Evolutionary conservation across 2,329 filamentous ascomycete species (phyloP).

Genomic region (Byssoonygena ceratinophila): DNA sequence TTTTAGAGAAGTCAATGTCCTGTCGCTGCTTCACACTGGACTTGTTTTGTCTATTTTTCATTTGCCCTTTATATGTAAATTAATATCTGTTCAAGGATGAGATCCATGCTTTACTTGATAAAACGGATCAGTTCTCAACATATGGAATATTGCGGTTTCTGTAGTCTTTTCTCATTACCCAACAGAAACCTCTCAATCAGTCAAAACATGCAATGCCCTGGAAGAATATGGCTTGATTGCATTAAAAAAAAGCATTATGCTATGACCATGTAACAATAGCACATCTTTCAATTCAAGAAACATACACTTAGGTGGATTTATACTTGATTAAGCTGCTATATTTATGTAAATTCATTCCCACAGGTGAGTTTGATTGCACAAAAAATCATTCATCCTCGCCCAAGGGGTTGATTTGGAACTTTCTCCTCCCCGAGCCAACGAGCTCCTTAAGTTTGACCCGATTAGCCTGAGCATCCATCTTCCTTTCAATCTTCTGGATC

Average conservation of each 20-base stretch:
- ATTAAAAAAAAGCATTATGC: too few species aligned
- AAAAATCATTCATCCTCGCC: constrained; percentile 43
- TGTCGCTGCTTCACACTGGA: background rate
- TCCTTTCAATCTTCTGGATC: constrained; percentile 93
- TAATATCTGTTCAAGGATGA: background rate
- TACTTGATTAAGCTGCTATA: too few species aligned
- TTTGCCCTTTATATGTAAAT: constrained; percentile 6
- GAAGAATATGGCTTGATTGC: too few species aligned
- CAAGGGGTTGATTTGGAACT: constrained; percentile 70
- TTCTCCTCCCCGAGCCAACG: constrained; percentile 68
- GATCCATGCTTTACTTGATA: background rate
- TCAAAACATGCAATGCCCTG: too few species aligned
- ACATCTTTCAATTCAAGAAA: background rate
- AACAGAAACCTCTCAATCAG: too few species aligned
- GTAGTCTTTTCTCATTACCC: too few species aligned
- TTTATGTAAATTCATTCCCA: too few species aligned
- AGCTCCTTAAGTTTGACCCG: constrained; percentile 84
- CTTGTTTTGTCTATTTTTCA: background rate
- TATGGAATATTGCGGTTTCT: too few species aligned
- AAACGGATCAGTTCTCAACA: background rate
- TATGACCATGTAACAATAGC: background rate
- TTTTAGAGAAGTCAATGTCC: background rate
- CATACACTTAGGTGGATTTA: too few species aligned
- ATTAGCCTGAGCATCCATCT: constrained; percentile 80
- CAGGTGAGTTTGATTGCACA: too few species aligned